Percentiles rank a stretch among this genome's conserved stretches.
Conservation (phyloP, 352 stramenopile species). For the Phytophthora fragariae region DNA sequence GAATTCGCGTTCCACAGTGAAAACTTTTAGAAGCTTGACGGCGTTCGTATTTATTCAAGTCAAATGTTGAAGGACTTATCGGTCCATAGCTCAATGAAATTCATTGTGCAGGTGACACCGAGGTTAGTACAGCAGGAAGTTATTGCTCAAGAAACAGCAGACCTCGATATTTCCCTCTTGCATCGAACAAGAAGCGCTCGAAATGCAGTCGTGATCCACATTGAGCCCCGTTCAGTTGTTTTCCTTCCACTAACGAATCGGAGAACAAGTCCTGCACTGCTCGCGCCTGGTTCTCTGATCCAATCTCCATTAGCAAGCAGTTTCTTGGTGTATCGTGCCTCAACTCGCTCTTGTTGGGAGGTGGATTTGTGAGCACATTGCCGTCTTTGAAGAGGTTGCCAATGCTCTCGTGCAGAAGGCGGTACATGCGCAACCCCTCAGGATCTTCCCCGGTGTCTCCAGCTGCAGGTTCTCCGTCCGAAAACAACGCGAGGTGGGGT, state of each 20-base stretch:
- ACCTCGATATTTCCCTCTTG: slow-evolving; percentile 44
- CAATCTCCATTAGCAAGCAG: slow-evolving; percentile 65
- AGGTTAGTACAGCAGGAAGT: neutral
- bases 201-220: slow-evolving; percentile 26
- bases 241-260: neutral
- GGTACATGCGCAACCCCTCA: slow-evolving; percentile 67
- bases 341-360: neutral
- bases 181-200: slow-evolving; percentile 52
- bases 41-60: neutral
- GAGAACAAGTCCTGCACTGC: slow-evolving; percentile 57
- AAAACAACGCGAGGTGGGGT: slow-evolving; percentile 78
- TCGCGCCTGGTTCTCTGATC: slow-evolving; percentile 58
- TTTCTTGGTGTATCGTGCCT: neutral
- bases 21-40: slow-evolving; percentile 7
- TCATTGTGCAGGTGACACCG: no score
- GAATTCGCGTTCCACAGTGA: slow-evolving; percentile 72
- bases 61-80: neutral
- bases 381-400: slow-evolving; percentile 39
- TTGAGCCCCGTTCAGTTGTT: neutral
- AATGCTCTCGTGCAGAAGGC: slow-evolving; percentile 42
- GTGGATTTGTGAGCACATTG: neutral
- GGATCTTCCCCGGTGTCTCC: slow-evolving; percentile 19
- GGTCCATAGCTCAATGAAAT: no score
- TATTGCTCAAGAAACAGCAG: slow-evolving; percentile 38
- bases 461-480: slow-evolving; percentile 41